phyloP scores from a whole-genome alignment of 163 green algal genomes.

The Volvox carteri region DNA sequence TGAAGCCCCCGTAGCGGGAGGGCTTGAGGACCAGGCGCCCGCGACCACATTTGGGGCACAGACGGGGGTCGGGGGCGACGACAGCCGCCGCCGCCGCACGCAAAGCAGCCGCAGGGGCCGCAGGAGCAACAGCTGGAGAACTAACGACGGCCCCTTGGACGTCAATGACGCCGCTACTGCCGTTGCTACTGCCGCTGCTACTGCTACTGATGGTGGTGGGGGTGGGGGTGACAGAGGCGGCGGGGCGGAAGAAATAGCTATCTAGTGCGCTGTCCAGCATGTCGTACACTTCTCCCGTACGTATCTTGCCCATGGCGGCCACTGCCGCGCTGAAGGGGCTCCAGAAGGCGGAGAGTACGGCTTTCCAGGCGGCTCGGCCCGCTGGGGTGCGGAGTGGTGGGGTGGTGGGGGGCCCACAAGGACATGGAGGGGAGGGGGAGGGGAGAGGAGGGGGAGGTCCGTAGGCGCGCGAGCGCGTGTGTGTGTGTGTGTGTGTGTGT shows the following conservation, averaged over 20 bases:
- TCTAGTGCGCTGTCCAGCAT: conserved; percentile 53
- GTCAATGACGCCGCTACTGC: neutral
- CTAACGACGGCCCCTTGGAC: no score
- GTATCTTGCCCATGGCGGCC: conserved; percentile 1
- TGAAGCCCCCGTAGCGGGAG: conserved; percentile 73
- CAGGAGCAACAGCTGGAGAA: no score
- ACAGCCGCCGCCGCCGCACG: no score
- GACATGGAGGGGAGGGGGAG: neutral
- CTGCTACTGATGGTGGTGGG: neutral
- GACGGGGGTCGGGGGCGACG: conserved; percentile 54
- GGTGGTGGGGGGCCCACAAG: neutral
- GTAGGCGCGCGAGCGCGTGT: no score
- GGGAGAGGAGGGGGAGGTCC: neutral
- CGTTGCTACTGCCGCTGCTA: conserved; percentile 30
- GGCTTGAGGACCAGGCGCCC: conserved; percentile 79
- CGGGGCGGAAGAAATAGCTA: conserved; percentile 57
- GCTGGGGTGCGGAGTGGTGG: conserved; percentile 54
- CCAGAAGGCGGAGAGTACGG: conserved; percentile 80
- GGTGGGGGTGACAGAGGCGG: conserved; percentile 45
- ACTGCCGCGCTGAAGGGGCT: conserved; percentile 68
- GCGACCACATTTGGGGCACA: conserved; percentile 76
- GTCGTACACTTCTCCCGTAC: conserved; percentile 56
- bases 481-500: no score
- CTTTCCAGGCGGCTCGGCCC: conserved; percentile 68
- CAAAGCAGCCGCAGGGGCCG: no score